Conservation (phyloP, 768 basidiomycete genomes). For the Tricholoma furcatifolium region DNA sequence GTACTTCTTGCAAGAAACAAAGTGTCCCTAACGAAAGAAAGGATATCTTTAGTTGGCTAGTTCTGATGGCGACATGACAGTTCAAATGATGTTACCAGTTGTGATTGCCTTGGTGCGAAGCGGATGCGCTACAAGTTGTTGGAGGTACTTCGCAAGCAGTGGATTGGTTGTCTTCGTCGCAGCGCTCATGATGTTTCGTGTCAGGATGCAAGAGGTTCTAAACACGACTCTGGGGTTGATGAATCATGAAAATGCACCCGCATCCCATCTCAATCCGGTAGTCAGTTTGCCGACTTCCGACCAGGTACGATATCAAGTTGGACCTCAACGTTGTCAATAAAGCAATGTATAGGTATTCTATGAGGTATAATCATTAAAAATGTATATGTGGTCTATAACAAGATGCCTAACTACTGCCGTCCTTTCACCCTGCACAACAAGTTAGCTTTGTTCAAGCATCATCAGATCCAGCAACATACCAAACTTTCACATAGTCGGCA, state of each 20-base stretch:
- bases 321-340: not conserved
- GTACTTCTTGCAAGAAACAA: constrained; percentile 77
- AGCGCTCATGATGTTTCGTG: constrained; percentile 36
- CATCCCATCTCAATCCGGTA: constrained; percentile 4
- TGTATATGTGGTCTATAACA: constrained; percentile 15
- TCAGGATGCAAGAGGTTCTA: constrained; percentile 6
- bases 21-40: constrained; percentile 39
- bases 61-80: not conserved
- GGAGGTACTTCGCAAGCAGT: constrained; percentile 68
- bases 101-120: constrained; percentile 82
- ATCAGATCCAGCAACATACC: constrained; percentile 42
- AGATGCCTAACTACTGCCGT: constrained; percentile 23
- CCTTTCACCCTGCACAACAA: constrained; percentile 49
- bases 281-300: constrained; percentile 11
- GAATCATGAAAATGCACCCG: constrained; percentile 8
- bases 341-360: constrained; percentile 5
- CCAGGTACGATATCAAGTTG: not conserved
- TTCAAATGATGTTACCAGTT: constrained; percentile 43
- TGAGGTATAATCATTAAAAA: constrained; percentile 21
- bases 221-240: constrained; percentile 1
- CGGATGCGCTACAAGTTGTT: constrained; percentile 64
- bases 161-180: constrained; percentile 33
- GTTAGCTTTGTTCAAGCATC: constrained; percentile 12
- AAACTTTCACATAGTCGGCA: constrained; percentile 92
- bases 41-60: constrained; percentile 3